A percentile compares a stretch with the other conserved stretches of the same genome.
Conservation (phyloP, 352 stramenopile genomes). For the Globisporangium ultimum region DNA sequence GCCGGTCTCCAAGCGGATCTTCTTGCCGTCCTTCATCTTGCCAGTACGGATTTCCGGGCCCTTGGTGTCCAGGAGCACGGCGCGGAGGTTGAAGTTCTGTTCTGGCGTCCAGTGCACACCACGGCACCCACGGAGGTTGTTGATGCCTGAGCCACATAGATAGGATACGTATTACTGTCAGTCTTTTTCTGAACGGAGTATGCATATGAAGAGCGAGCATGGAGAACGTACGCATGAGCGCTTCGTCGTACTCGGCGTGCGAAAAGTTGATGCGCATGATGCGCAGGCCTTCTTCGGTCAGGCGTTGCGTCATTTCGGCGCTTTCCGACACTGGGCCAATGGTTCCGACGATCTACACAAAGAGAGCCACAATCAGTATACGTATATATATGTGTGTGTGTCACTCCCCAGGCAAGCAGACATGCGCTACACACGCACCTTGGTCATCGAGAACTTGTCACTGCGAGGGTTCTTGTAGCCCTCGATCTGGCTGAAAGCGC, state of each 20-base stretch:
- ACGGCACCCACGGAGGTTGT: constrained; percentile 71
- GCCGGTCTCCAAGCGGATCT: constrained; percentile 80
- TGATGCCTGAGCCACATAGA: constrained; percentile 30
- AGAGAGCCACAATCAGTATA: neutral
- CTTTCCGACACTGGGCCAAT: constrained; percentile 87
- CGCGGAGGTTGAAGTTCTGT: constrained; percentile 88
- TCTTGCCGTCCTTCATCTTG: constrained; percentile 86
- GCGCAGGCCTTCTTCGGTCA: constrained; percentile 87
- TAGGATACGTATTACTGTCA: too few relatives aligned
- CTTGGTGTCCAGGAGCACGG: constrained; percentile 93
- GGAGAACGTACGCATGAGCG: constrained; percentile 36
- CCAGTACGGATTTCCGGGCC: constrained; percentile 94
- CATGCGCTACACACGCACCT: constrained; percentile 21
- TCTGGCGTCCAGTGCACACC: constrained; percentile 69
- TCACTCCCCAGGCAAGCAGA: neutral
- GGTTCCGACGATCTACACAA: constrained; percentile 87
- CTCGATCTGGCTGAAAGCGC: constrained; percentile 22
- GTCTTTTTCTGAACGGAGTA: too few relatives aligned
- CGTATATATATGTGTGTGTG: neutral
- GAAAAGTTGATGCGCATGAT: constrained; percentile 96
- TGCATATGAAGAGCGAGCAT: too few relatives aligned
- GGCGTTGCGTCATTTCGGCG: constrained; percentile 69
- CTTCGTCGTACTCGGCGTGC: constrained; percentile 90
- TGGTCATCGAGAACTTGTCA: constrained; percentile 88
- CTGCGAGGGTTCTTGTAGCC: constrained; percentile 78